Evolutionary conservation across 352 stramenopile species (phyloP), one percentile per base, ranked within the genome.

Genomic region (Globisporangium recalcitrans): DNA sequence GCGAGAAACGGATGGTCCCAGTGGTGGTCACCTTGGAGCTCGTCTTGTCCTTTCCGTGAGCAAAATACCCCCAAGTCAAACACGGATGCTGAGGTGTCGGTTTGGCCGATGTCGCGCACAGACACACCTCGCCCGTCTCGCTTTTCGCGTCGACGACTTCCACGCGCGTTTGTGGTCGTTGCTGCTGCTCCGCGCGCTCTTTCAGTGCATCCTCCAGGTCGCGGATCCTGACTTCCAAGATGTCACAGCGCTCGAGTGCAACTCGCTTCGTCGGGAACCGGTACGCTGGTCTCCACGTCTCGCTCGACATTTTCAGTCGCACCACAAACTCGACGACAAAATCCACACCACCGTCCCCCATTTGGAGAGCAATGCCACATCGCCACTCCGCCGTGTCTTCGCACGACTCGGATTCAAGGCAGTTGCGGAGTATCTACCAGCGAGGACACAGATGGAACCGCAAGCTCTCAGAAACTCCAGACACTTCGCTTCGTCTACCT

Each of bases 181-280:
- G 38, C 38, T 44, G 38, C 38, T 44, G 38, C 38, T 44, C 38
- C 38, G 5, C 38, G 13, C 27, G 24, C 21, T 21, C 19, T 19
- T 42, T 16, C 51, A 57, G n/a, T 4, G 27, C n/a, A 22, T 57
- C 32, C 21, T 57, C 29, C 27, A 57, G 27, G 7, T 44, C 29
- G 8, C 51, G 29, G 13, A 57, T 57, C 51, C 29, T 11, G 4
- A 29, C n/a, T 57, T 57, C 51, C 11, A 44, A 32, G 29, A 57
- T 44, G 19, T 29, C 51, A 3, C 29, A 24, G 29, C 51, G 51
- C 29, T 57, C 29, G 51, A 57, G 29, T 3, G 4, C 32, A 11
- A 57, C 21, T 7, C 19, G 27, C 2, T 57, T 36, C 51, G 44
- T 26, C 27, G 3, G 16, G 13, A 57, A n/a, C 3, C 27, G 9